Base-by-base conservation (phyloP, 495 filamentous ascomycete genomes). In the Elasticomyces elasticus region DNA sequence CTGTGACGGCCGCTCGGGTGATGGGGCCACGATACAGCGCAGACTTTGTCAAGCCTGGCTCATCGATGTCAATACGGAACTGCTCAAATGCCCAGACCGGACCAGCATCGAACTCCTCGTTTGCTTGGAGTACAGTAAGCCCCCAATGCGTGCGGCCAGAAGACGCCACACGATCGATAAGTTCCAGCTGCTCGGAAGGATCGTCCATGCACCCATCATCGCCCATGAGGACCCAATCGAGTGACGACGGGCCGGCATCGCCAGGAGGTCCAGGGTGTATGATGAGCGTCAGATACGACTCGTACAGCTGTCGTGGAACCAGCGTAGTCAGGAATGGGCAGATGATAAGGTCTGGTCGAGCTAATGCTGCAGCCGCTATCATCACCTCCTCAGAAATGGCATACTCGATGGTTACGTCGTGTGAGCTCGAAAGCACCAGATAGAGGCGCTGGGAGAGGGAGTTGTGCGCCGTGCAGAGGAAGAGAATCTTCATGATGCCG, bases 21-120 rank as follows among this genome's bases (percentile, higher is more conserved):
- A 51, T 23, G 3, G 45, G 35, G 17, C 54, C 45, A 43, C 54
- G 45, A 24, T 56, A 56, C 5, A 56, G 1, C 35, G 31, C 35
- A 5, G 54, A 49, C 54, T 56, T 56, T 10, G 54, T 56, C 35
- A 56, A 13, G 23, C 54, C 54, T 4, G 37, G 17, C 10, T 43
- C 24, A 27, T 55, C 54, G 37, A 56, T 56, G 54, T 56, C 37
- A 37, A 50, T 51, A 1, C 46, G 46, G 35, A 56, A 56, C 25
- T 50, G 54, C 17, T 56, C 54, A 12, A 42, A 56, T 2, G 54
- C 54, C 54, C 54, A 56, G 10, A 56, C 54, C 9, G 45, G 54
- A 24, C 54, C 54, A 20, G 54, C 54, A 27, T 56, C 54, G 20
- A 56, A 44, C n/a, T 50, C 9, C 26, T 56, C 46, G 17, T 22